phyloP scores from a whole-genome alignment of 192 early-diverging fungal genomes.

The Gigaspora rosea region DNA sequence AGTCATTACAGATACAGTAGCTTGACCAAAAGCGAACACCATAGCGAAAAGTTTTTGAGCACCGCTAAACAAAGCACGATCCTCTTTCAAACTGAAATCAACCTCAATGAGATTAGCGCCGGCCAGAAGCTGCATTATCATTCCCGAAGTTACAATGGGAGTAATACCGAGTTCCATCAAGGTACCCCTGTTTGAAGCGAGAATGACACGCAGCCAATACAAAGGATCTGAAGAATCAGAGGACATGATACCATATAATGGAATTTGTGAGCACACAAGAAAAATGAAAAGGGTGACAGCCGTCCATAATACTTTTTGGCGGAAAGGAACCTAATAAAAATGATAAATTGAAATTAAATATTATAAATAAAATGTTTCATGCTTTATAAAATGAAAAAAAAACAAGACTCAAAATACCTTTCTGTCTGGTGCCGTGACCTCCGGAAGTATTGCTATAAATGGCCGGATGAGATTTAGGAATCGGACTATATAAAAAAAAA shows the following conservation, averaged over 20 bases:
- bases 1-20: conserved; percentile 96
- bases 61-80: conserved; percentile 98
- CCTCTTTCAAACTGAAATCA: conserved; percentile 97
- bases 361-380: not conserved
- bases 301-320: conserved; percentile 99
- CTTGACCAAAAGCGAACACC: conserved; percentile 98
- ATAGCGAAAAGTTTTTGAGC: conserved; percentile 99
- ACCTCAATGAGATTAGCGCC: conserved; percentile 99
- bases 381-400: no score
- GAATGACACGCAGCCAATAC: conserved; percentile 99
- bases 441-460: conserved; percentile 97
- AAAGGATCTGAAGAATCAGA: conserved; percentile 98
- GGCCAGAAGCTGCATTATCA: conserved; percentile 99
- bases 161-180: conserved; percentile 99
- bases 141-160: conserved; percentile 98
- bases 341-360: not conserved
- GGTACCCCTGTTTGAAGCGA: conserved; percentile 99
- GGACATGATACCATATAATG: conserved; percentile 99
- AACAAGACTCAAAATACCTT: conserved; percentile 63
- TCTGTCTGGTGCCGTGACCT: conserved; percentile 95
- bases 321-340: conserved; percentile 81
- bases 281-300: conserved; percentile 99
- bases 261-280: conserved; percentile 99
- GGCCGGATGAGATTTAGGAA: conserved; percentile 95
- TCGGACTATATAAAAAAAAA: conserved; percentile 66